phyloP scores from a whole-genome alignment of 2,329 filamentous ascomycete genomes.

The Pseudogymnoascus sp. region DNA sequence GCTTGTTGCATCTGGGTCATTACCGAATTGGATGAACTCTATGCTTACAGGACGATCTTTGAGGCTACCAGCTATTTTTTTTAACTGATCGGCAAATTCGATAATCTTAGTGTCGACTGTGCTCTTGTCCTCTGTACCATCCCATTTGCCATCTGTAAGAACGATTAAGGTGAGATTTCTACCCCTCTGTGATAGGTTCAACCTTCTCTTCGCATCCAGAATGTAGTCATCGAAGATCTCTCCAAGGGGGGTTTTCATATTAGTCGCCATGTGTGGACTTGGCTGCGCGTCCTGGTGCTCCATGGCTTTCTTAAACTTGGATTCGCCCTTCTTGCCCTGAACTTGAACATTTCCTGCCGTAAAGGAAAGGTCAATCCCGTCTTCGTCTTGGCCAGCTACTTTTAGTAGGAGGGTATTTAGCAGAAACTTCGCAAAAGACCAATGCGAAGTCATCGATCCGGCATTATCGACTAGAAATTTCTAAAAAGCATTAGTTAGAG shows the following conservation, averaged over 20 bases:
- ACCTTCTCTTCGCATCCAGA: neutral
- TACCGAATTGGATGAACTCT: slow-evolving; percentile 27
- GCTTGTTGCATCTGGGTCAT: slow-evolving; percentile 18
- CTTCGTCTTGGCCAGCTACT: slow-evolving; percentile 23
- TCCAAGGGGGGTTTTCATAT: slow-evolving; percentile 14
- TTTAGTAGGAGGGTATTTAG: slow-evolving; percentile 23
- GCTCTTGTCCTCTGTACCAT: slow-evolving; percentile 11
- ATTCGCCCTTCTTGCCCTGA: neutral
- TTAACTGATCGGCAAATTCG: slow-evolving; percentile 9
- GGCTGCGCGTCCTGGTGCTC: neutral
- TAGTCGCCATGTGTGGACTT: slow-evolving; percentile 1
- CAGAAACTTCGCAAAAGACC: slow-evolving; percentile 21
- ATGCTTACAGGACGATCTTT: slow-evolving; percentile 23
- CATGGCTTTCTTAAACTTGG: slow-evolving; percentile 11
- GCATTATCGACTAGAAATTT: slow-evolving; percentile 28
- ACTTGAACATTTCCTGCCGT: slow-evolving; percentile 12
- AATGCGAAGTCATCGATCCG: slow-evolving; percentile 21
- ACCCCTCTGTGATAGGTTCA: neutral
- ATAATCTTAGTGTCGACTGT: slow-evolving; percentile 12
- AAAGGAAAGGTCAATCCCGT: slow-evolving; percentile 26
- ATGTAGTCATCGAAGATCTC: slow-evolving; percentile 15
- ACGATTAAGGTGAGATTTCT: slow-evolving; percentile 17
- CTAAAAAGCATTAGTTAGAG: slow-evolving; percentile 12
- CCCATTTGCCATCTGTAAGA: slow-evolving; percentile 20
- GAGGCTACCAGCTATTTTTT: neutral